Evolutionary conservation across 75 land plant genomes (phyloP).

Genomic region (Adiantum capillusveneris): DNA sequence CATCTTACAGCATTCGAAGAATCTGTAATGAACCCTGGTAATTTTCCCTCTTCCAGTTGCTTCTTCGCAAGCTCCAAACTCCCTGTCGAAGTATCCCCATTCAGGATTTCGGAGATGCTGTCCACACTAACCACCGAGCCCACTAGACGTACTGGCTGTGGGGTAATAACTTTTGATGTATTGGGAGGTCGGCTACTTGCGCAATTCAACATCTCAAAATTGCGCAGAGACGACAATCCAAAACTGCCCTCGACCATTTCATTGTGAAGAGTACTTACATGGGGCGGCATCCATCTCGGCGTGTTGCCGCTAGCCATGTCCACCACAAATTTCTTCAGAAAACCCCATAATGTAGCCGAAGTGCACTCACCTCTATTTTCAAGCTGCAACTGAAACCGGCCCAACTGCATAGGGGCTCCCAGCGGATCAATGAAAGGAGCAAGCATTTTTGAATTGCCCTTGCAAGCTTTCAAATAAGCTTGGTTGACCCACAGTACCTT

Average conservation of each 20-base stretch:
- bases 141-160: constrained; percentile 65
- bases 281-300: background rate
- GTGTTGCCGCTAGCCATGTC: constrained; percentile 1
- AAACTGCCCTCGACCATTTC: background rate
- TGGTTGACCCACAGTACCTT: constrained; percentile 9
- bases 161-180: constrained; percentile 34
- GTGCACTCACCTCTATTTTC: background rate
- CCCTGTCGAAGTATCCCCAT: constrained; percentile 8
- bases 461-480: constrained; percentile 1
- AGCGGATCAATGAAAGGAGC: constrained; percentile 29
- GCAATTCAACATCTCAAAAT: background rate
- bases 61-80: constrained; percentile 53
- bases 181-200: no score
- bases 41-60: constrained; percentile 49
- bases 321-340: constrained; percentile 21
- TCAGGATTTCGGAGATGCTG: constrained; percentile 18
- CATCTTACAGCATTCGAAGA: constrained; percentile 52
- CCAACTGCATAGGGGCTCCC: constrained; percentile 28
- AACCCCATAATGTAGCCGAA: constrained; percentile 31
- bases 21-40: constrained; percentile 77
- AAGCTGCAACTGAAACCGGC: constrained; percentile 6
- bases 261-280: background rate
- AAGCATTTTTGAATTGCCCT: background rate
- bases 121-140: constrained; percentile 63
- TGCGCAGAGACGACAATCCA: background rate